Base-by-base conservation (phyloP, 2,329 filamentous ascomycete genomes). In the Aspergillus fijiensis region DNA sequence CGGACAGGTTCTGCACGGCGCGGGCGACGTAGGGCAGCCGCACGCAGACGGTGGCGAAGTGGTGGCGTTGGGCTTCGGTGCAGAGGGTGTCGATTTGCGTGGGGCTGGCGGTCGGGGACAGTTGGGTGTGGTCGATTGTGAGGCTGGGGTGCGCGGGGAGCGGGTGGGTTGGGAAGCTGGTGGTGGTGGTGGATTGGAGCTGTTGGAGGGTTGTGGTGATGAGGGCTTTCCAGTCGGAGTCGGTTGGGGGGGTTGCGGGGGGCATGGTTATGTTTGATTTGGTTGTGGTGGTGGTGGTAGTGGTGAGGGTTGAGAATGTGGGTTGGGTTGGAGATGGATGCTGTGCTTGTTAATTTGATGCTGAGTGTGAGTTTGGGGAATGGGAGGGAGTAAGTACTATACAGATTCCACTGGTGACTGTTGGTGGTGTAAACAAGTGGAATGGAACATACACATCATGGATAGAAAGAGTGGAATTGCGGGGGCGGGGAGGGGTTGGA, bases 31-130 rank as follows among this genome's bases (percentile, higher is more conserved):
- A 80, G 39, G 79, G 75, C 1, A 81, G 74, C 7, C 85, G 81
- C 2, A 87, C 84, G 68, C 85, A 87, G 58, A 87, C 85, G 10
- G 83, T 79, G 67, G 74, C 68, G 51, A 75, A 77, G 25, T 69
- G 70, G 63, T 77, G 63, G 3, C 76, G 72, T 53, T 75, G 74
- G 4, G 85, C 85, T 74, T 87, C 85, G 2, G 74, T 74, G 67
- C 85, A 87, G 31, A 87, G 72, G 10, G 69, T 72, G 69, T 85
- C 81, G 59, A 87, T 81, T 60, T 84, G 78, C 16, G 74, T 67
- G 5, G 72, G 66, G 29, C 79, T 82, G 12, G 74, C 76, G 54
- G 84, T 81, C 11, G 68, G 60, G 4, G 71, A 64, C 25, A 80
- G 61, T 19, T 77, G 72, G 3, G 78, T 80, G 62, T 80, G 78